A percentile compares a stretch with the other conserved stretches of the same genome.
These are phyloP conservation scores for Firmiana major DNA, from an alignment of 345 rosid species.

Conservation along the genomic window DNA sequence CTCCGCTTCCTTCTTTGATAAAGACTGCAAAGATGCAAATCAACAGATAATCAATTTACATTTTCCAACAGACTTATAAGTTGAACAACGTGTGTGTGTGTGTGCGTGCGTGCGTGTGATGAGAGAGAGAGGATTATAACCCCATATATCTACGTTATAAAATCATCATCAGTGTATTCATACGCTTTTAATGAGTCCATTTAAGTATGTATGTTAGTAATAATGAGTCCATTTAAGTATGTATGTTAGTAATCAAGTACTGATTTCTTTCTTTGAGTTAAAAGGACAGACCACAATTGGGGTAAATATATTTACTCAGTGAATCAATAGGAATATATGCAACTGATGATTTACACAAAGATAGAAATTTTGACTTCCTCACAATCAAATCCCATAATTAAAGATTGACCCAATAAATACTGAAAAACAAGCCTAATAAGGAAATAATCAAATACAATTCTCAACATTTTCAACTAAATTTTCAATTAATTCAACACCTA, in stretches of 20 bases:
- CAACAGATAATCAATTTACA: background rate
- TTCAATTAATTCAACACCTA: background rate
- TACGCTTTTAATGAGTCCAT: background rate
- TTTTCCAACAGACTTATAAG: background rate
- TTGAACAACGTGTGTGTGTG: background rate
- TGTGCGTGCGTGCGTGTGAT: no score
- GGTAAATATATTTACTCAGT: no score
- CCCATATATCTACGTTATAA: background rate
- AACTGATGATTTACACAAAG: no score
- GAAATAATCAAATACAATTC: no score
- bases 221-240: no score
- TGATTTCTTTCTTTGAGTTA: background rate
- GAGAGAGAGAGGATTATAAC: background rate
- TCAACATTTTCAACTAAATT: background rate
- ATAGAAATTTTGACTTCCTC: no score
- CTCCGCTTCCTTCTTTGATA: constrained; percentile 78
- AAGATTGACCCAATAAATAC: no score
- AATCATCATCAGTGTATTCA: background rate
- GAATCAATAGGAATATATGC: no score
- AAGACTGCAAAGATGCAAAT: constrained; percentile 45
- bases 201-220: no score
- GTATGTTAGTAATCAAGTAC: background rate
- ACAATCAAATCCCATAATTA: no score
- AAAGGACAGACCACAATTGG: background rate
- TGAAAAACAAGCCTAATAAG: no score